Evolutionary conservation across 768 basidiomycete genomes (phyloP), one percentile per base, ranked within the genome.

Genomic region (Tulasnella sp.): DNA sequence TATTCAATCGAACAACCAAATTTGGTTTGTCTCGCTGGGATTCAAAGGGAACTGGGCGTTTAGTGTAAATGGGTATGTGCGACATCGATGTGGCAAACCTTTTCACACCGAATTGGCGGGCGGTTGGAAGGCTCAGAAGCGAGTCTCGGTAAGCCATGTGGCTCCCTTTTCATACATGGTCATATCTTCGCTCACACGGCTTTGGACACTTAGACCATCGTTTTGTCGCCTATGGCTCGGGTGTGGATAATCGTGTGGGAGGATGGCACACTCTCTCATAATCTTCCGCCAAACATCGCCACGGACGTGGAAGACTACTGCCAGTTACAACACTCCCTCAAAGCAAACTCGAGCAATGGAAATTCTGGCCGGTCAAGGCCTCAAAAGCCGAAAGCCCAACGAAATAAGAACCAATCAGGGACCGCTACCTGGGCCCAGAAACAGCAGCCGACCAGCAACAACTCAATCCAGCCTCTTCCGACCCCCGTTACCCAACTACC

Each of bases 241-340:
- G 22, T 42, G 31, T 75, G 73, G 73, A 41, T 75, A 6, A 75
- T 75, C 22, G 73, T 75, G 22, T 75, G 40, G 73, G 73, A 48
- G 1, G 73, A 75, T 34, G 73, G 73, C 28, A 75, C 73, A 2
- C 41, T 75, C 31, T 41, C 40, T 6, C 46, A 75, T 14, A 75
- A 48, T 41, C 73, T 75, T 48, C 73, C 73, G 0, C 22, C 20
- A 7, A n/a, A 41, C 41, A 75, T 75, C 46, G 41, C 46, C 40
- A 31, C 18, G 20, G 22, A 48, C 5, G 73, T 75, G 2, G 41
- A n/a, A 37, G 41, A 41, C 46, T 75, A 75, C 40, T 75, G 73
- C 40, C 40, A 75, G 40, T 14, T 75, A 42, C 73, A 75, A 31
- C 46, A 42, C 73, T 75, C 73, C 4, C 73, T 75, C n/a, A 69